Evolutionary conservation across 179 eudicot genomes (phyloP).

Genomic region (Corrigiola litoralis): DNA sequence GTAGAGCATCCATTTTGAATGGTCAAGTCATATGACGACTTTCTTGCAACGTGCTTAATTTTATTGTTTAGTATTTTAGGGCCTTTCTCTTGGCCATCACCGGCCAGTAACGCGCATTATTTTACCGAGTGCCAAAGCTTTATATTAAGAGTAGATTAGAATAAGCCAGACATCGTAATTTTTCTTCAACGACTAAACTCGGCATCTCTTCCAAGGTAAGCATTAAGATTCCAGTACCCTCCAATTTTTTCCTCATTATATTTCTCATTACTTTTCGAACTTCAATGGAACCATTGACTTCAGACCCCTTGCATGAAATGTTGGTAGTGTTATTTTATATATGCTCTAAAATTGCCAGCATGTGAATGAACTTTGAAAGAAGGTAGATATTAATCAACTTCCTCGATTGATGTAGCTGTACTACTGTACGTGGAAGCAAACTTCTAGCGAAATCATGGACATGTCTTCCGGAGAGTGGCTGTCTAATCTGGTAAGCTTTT

Average conservation of each 20-base stretch:
- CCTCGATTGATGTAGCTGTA: slow-evolving; percentile 7
- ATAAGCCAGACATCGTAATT: background rate
- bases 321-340: background rate
- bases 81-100: too few species aligned
- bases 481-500: slow-evolving; percentile 16
- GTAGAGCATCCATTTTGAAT: background rate
- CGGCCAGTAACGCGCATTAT: slow-evolving; percentile 10
- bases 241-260: background rate
- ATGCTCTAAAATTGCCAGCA: background rate
- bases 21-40: slow-evolving; percentile 12
- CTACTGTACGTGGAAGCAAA: background rate
- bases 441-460: slow-evolving; percentile 16
- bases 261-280: too few species aligned
- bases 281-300: background rate
- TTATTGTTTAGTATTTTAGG: background rate
- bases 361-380: slow-evolving; percentile 11
- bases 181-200: background rate
- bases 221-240: background rate
- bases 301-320: background rate
- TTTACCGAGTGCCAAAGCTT: background rate
- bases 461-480: slow-evolving; percentile 24
- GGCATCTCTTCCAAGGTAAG: slow-evolving; percentile 8
- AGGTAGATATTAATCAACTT: background rate
- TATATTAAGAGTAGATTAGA: background rate
- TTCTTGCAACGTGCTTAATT: slow-evolving; percentile 2